Evolutionary conservation across 2,329 filamentous ascomycete genomes (phyloP), one percentile per base, ranked within the genome.

Genomic region (Colletotrichum sp.): DNA sequence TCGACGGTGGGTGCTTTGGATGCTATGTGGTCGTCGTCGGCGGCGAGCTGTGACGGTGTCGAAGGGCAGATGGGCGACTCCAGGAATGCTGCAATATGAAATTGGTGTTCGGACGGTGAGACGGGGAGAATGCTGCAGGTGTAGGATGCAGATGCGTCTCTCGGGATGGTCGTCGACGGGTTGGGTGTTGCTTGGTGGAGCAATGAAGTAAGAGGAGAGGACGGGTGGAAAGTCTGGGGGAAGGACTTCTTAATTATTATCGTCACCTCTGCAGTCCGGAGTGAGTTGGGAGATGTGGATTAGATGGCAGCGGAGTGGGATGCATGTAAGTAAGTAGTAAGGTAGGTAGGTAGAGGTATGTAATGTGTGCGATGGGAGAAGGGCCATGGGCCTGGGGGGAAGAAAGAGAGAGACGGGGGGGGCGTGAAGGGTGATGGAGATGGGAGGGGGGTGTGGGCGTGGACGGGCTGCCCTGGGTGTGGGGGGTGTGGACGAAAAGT

Each of bases 171-270:
- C 39, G 25, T 66, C 66, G 74, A 65, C 32, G n/a, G 64, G 58
- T 60, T 34, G 22, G 61, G 39, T 67, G 56, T 61, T 43, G 39
- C 27, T 55, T 65, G 66, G 76, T 77, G 76, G 74, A 77, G 74
- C 75, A 74, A 74, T 75, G 70, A 71, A 77, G 74, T 77, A 68
- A 66, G 70, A 75, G 58, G 67, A 72, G 71, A 28, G 68, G 43
- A 66, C 52, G 64, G 75, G 76, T 76, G 75, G 76, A 67, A 76
- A 71, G 74, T 77, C 74, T 77, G 76, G 76, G 75, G 76, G 76
- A 56, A 77, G 68, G 65, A 70, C 56, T 70, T 60, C 62, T 69
- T 77, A 74, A 76, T 77, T 75, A 77, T 77, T 77, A 77, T 77
- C 75, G 75, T 77, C 74, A 69, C 65, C 73, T 76, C 64, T 64